Conservation (phyloP, 192 early-diverging fungal species). For the Phycomyces blakesleeanus region DNA sequence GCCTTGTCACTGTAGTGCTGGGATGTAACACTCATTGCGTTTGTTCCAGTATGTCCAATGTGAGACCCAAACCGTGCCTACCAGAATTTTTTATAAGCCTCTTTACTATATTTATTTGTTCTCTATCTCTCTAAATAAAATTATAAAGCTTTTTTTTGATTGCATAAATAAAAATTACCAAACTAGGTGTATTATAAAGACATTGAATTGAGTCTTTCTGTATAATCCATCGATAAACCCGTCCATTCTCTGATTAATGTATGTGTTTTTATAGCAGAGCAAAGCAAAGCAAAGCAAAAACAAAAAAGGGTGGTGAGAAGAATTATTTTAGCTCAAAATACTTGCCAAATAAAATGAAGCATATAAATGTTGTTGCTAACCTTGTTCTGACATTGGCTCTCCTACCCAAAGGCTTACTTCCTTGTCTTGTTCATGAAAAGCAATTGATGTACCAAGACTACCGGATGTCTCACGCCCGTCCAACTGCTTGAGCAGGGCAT, state of each 20-base stretch:
- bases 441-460: conserved; percentile 24
- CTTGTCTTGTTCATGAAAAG: conserved; percentile 5
- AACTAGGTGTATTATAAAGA: neutral
- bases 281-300: too few species aligned
- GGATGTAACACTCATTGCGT: conserved; percentile 19
- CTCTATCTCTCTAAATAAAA: too few species aligned
- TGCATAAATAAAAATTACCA: neutral
- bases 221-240: neutral
- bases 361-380: conserved; percentile 2
- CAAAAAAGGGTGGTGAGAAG: too few species aligned
- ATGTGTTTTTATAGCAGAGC: too few species aligned
- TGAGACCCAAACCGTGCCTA: conserved; percentile 30
- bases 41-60: neutral
- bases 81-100: neutral
- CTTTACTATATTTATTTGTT: neutral
- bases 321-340: too few species aligned
- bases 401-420: conserved; percentile 30
- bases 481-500: conserved; percentile 4
- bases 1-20: conserved; percentile 15
- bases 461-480: conserved; percentile 24
- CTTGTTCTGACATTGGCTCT: conserved; percentile 30
- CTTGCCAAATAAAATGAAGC: conserved; percentile 3
- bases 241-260: too few species aligned
- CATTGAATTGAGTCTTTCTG: neutral
- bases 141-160: too few species aligned